Base-by-base conservation (phyloP, 257 asterid species). In the Craterostigma plantagineum region DNA sequence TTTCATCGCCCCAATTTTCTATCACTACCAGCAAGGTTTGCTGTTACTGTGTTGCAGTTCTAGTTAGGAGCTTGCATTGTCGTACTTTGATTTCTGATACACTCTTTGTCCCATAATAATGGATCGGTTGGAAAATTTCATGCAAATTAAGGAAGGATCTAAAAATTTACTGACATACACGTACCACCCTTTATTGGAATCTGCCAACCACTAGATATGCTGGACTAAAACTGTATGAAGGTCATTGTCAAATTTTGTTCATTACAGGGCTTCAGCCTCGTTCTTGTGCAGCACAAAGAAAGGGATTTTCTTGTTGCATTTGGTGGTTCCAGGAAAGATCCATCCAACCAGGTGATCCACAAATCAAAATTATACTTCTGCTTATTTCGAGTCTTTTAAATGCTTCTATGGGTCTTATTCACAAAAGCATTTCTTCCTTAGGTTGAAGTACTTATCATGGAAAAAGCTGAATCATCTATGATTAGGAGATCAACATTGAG, bases 241-340 rank as follows among this genome's bases (percentile, higher is more conserved):
- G 4, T 23, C 30, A 23, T 2, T 2, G 30, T 39, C 37, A 14
- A 14, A 35, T 50, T 46, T 49, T 60, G 9, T 58, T 33, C 51
- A 27, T 52, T 54, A 60, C 81, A 90, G 98, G 98, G 95, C 45
- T 90, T 83, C 56, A 90, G 98, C 65, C 92, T 90, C 3, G 92
- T 77, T 39, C 91, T 74, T 42, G 90, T 80, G 67, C 98, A 79
- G 58, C 93, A 79, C 42, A 79, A 73, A 54, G 95, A 90, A 63
- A 75, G 79, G 62, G 92, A 83, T 69, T 79, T 76, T 63, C 95
- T 90, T 56, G 92, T 83, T 55, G 92, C 94, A 58, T 90, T 90
- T 67, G 98, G 98, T 55, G 98, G 98, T 42, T 59, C 67, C 62
- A 90, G 73, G 79, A 90, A 90, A 63, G 98, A 90, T 60, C 87